phyloP scores from a whole-genome alignment of 1,139 yeast species.

The Sugiyamaella castrensis region DNA sequence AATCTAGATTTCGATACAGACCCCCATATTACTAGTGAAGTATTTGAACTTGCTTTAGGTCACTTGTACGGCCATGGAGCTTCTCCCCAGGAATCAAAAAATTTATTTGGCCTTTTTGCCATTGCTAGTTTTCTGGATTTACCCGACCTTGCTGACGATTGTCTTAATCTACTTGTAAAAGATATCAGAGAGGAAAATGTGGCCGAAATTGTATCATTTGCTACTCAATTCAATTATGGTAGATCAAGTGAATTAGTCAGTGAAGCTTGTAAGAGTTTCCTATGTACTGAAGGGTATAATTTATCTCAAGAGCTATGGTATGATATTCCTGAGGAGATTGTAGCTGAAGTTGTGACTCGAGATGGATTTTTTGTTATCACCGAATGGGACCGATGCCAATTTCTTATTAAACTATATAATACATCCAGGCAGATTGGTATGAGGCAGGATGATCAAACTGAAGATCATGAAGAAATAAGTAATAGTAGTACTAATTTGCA shows the following conservation, averaged over 20 bases:
- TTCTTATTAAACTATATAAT: constrained; percentile 28
- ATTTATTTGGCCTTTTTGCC: constrained; percentile 45
- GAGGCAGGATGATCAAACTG: neutral
- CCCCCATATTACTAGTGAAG: constrained; percentile 10
- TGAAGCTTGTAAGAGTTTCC: constrained; percentile 46
- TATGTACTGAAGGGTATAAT: constrained; percentile 49
- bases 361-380: constrained; percentile 52
- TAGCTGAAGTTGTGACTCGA: constrained; percentile 45
- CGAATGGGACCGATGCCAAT: constrained; percentile 52
- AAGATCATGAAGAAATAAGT: neutral
- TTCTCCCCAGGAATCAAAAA: constrained; percentile 20
- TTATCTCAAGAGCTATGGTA: constrained; percentile 45
- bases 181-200: constrained; percentile 39
- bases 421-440: too few species aligned
- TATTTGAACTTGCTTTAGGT: constrained; percentile 6
- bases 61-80: constrained; percentile 6
- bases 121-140: constrained; percentile 50
- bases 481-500: too few species aligned
- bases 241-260: constrained; percentile 44
- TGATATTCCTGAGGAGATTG: constrained; percentile 43
- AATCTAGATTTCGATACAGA: constrained; percentile 5
- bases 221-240: constrained; percentile 45
- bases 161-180: constrained; percentile 42
- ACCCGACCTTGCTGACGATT: constrained; percentile 43
- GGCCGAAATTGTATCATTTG: constrained; percentile 42